These are phyloP conservation scores for Discostella stelligera DNA, from an alignment of 352 stramenopile genomes.

Conservation along the genomic window DNA sequence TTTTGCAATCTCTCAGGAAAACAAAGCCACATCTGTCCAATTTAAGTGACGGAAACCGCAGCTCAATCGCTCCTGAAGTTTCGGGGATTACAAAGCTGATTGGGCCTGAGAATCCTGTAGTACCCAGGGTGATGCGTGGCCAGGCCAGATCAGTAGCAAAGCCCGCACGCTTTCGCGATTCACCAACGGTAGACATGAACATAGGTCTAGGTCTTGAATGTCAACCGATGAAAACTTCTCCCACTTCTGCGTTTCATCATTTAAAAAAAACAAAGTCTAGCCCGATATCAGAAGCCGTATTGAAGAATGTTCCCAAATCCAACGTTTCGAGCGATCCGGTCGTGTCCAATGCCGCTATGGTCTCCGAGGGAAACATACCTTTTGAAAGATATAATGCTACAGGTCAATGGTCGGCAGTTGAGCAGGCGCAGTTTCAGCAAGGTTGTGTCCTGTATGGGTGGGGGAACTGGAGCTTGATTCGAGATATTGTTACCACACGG, in stretches of 20 bases:
- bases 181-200: neutral
- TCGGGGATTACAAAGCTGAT: too few relatives aligned
- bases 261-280: too few relatives aligned
- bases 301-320: too few relatives aligned
- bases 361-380: neutral
- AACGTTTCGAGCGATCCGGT: too few relatives aligned
- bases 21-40: too few relatives aligned
- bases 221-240: neutral
- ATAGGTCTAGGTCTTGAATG: neutral
- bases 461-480: constrained; percentile 26
- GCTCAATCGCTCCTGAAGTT: too few relatives aligned
- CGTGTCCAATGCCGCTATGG: neutral
- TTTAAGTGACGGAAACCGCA: too few relatives aligned
- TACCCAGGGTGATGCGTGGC: neutral
- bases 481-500: constrained; percentile 18
- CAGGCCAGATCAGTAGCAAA: neutral
- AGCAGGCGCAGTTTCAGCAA: constrained; percentile 21
- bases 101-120: too few relatives aligned
- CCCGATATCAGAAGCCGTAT: too few relatives aligned
- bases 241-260: neutral
- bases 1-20: too few relatives aligned
- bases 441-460: constrained; percentile 20
- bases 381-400: neutral
- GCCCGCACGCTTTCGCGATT: constrained; percentile 4
- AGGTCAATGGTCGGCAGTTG: constrained; percentile 7